Evolutionary conservation across 1,139 yeast species (phyloP).

Genomic region (Arxiozyma slooffiae): DNA sequence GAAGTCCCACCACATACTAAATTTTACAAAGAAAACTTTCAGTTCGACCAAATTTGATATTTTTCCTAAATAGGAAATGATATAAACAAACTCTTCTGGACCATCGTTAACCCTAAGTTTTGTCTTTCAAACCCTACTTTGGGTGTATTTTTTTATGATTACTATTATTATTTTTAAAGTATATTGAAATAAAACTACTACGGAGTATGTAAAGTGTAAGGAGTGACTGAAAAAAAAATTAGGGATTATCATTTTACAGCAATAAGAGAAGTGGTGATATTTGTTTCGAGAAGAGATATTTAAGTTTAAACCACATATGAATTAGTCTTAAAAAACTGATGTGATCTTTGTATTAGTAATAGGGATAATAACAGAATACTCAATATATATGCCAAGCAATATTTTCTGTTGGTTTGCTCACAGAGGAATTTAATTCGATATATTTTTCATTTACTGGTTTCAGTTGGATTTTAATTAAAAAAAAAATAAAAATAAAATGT

Average conservation of each 20-base stretch:
- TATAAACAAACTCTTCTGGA: neutral
- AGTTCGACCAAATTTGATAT: neutral
- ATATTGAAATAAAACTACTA: neutral
- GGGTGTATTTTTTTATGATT: no score
- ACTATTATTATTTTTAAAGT: no score
- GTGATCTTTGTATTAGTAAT: neutral
- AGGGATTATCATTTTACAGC: neutral
- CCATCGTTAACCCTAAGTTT: neutral
- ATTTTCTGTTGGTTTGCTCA: neutral
- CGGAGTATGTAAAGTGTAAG: neutral
- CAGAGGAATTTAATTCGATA: neutral
- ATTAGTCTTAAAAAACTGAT: no score
- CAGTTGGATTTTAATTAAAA: neutral
- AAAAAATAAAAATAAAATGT: neutral
- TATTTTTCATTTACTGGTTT: neutral
- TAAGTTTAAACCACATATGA: neutral
- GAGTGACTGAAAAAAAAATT: neutral
- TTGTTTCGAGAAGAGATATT: no score
- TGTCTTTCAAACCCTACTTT: neutral
- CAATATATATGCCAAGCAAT: neutral
- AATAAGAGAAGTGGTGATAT: neutral
- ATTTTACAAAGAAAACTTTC: no score
- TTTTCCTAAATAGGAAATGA: neutral
- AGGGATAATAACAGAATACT: neutral
- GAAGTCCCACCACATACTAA: neutral